These are phyloP conservation scores for Backusella psychrophila DNA, from an alignment of 192 early-diverging fungal genomes.

Conservation along the genomic window DNA sequence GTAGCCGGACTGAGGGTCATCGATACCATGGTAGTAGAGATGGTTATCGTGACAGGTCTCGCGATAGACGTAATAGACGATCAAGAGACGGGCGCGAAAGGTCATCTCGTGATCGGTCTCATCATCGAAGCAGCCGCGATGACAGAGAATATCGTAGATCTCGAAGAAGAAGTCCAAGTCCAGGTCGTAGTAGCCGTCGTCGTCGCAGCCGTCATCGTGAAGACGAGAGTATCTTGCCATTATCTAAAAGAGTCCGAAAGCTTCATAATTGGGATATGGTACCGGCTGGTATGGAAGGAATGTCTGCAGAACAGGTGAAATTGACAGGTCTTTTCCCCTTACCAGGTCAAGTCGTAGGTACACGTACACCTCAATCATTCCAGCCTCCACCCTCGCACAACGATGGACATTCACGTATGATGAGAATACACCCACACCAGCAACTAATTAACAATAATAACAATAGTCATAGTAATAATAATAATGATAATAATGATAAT, in stretches of 20 bases:
- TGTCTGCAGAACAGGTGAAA: slow-evolving; percentile 87
- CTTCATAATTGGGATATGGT: slow-evolving; percentile 92
- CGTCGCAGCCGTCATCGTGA: slow-evolving; percentile 27
- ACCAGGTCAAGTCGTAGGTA: slow-evolving; percentile 60
- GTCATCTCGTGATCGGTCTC: neutral
- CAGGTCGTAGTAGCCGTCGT: slow-evolving; percentile 36
- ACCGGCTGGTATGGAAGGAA: slow-evolving; percentile 84
- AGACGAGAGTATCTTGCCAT: slow-evolving; percentile 59
- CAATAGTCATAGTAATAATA: slow-evolving; percentile 29
- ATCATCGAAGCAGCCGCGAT: slow-evolving; percentile 14
- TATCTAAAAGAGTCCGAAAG: slow-evolving; percentile 76
- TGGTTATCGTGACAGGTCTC: slow-evolving; percentile 5
- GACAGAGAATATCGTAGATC: slow-evolving; percentile 33
- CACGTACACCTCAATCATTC: slow-evolving; percentile 25
- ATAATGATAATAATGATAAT: neutral
- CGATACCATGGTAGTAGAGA: neutral
- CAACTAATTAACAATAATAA: neutral
- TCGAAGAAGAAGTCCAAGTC: slow-evolving; percentile 30
- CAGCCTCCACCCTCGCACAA: slow-evolving; percentile 10
- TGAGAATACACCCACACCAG: slow-evolving; percentile 20
- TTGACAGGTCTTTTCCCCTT: slow-evolving; percentile 79
- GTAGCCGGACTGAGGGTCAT: neutral
- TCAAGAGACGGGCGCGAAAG: slow-evolving; percentile 7
- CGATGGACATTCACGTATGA: neutral
- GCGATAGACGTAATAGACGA: slow-evolving; percentile 1